Evolutionary conservation across 495 filamentous ascomycete genomes (phyloP), one percentile per base, ranked within the genome.

Genomic region (Penicillium canescens): DNA sequence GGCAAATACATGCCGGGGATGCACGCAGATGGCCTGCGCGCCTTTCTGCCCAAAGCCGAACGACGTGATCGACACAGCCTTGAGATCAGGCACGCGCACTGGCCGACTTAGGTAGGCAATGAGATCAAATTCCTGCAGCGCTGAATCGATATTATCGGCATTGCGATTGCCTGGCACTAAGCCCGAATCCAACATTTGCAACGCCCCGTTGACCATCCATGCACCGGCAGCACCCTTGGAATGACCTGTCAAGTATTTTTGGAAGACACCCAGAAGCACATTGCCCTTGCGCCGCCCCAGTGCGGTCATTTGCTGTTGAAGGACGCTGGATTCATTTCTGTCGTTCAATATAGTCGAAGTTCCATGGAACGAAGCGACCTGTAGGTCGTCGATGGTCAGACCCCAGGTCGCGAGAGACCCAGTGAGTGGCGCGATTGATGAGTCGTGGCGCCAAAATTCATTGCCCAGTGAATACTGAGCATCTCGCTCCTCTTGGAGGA

Each of bases 1-100:
- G 20, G 94, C 94, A 66, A 86, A 98, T 46, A 98, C 85, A 69
- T 98, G 97, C 69, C 87, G 91, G 48, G 94, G 89, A 68, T 98
- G 92, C 45, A 98, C 88, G 73, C 92, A 93, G 66, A 98, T 91
- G 41, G 87, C 92, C 74, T 98, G 94, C 41, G 93, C 91, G 62
- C 94, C 94, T 82, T 97, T 97, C 72, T 98, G 94, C 50, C 94
- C 94, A 77, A 98, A 98, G 70, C 94, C 94, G 72, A 98, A 98
- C 0, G 94, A 98, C 9, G 94, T 98, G 47, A 98, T 87, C 1
- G 90, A 95, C 81, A 98, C 96, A 12, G 94, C 94, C 72, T 96
- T 97, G 73, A 98, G 77, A 47, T 93, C 94, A 64, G 97, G 94
- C 21, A 94, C 98, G 76, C 98, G 94, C 62, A 98, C 91, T 73